Evolutionary conservation across 2,329 filamentous ascomycete species (phyloP).

Genomic region (Aspergillus brunneoviolaceus): DNA sequence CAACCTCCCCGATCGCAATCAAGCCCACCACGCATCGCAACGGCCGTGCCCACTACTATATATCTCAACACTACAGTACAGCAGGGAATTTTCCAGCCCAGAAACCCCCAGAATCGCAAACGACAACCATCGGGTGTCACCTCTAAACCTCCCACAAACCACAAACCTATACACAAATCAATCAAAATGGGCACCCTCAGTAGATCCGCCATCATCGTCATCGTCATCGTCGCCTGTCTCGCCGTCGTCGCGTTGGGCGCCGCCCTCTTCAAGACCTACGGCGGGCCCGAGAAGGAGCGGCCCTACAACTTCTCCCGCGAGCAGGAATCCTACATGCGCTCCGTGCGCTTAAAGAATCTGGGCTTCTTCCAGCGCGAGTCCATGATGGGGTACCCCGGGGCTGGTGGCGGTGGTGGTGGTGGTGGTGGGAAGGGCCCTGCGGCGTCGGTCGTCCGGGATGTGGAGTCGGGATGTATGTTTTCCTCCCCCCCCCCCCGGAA

Average conservation of each 20-base stretch:
- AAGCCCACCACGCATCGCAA: not conserved
- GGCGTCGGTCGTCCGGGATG: conserved; percentile 5
- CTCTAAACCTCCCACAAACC: not conserved
- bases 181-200: conserved; percentile 23
- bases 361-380: conserved; percentile 25
- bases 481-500: no score
- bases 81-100: not conserved
- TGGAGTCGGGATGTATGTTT: conserved; percentile 12
- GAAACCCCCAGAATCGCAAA: not conserved
- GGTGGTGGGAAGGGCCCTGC: not conserved
- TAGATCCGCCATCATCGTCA: conserved; percentile 29
- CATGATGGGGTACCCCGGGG: not conserved
- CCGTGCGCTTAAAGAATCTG: conserved; percentile 29
- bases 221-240: conserved; percentile 35
- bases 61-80: not conserved
- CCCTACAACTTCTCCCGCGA: conserved; percentile 25
- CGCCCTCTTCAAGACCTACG: conserved; percentile 27
- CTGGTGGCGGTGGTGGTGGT: not conserved
- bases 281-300: conserved; percentile 21
- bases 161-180: not conserved
- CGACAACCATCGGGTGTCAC: not conserved
- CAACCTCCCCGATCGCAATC: not conserved
- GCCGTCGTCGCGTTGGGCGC: conserved; percentile 30
- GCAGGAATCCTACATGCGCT: conserved; percentile 34
- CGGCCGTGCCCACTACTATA: not conserved